A percentile compares a stretch with the other conserved stretches of the same genome.
phyloP scores from a whole-genome alignment of 768 basidiomycete species.

The Xerocomellus intermedius region DNA sequence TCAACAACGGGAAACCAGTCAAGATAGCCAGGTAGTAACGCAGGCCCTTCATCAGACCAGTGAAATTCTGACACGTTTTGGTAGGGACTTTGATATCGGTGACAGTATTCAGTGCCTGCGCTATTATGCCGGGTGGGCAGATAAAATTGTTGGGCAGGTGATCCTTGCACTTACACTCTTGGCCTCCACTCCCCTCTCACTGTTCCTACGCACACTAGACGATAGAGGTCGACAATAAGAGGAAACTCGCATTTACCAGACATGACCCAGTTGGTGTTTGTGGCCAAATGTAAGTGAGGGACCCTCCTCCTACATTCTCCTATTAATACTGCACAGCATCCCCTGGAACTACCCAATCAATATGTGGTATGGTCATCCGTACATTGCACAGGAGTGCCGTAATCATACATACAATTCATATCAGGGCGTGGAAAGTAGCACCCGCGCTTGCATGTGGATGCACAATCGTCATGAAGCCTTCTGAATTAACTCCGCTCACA shows the following conservation, averaged over 20 bases:
- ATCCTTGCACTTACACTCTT: constrained; percentile 6
- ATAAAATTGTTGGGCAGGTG: constrained; percentile 89
- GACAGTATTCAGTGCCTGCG: constrained; percentile 76
- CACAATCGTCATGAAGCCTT: constrained; percentile 94
- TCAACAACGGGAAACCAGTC: constrained; percentile 93
- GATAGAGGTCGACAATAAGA: constrained; percentile 76
- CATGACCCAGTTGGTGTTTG: constrained; percentile 94
- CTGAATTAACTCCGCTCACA: constrained; percentile 81
- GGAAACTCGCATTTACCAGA: constrained; percentile 81
- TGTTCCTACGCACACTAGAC: constrained; percentile 40
- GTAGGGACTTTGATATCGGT: constrained; percentile 76
- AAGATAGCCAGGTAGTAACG: constrained; percentile 47
- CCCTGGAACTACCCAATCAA: constrained; percentile 93
- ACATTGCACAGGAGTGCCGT: background rate
- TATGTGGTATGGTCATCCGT: constrained; percentile 58
- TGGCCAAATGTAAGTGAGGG: constrained; percentile 74
- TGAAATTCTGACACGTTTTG: background rate
- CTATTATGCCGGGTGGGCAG: constrained; percentile 96
- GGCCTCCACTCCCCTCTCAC: background rate
- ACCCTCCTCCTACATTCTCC: constrained; percentile 7
- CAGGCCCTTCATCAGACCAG: constrained; percentile 33
- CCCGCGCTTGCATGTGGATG: constrained; percentile 91
- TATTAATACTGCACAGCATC: constrained; percentile 46
- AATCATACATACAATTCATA: constrained; percentile 2
- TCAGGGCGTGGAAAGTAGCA: constrained; percentile 87